Evolutionary conservation across 2,329 filamentous ascomycete species (phyloP).

Genomic region (Chaetomiaceae sp.): DNA sequence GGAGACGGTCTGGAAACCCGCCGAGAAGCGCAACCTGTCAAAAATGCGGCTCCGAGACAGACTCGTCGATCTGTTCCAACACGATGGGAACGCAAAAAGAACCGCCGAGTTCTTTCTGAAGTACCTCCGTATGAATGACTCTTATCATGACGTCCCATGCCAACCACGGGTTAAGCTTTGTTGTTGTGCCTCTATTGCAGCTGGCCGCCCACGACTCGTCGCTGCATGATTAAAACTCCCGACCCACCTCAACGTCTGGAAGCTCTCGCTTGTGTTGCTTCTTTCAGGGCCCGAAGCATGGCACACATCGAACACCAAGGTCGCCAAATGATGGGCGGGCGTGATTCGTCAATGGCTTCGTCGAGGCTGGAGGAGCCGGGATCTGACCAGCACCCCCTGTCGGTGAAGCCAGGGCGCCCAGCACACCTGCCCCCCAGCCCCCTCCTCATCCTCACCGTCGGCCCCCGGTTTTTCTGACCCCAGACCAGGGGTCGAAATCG

Average conservation of each 20-base stretch:
- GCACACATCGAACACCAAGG: neutral
- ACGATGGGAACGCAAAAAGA: no score
- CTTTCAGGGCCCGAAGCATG: neutral
- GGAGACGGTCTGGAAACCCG: no score
- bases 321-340: neutral
- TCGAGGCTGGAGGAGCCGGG: neutral
- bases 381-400: neutral
- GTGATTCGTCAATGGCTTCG: constrained; percentile 11
- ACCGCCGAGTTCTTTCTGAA: no score
- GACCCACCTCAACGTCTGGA: neutral
- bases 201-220: no score
- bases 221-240: neutral
- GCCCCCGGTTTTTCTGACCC: no score
- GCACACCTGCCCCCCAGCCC: neutral
- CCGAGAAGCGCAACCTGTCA: no score
- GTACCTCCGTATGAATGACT: no score
- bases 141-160: no score
- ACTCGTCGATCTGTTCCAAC: no score
- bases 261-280: constrained; percentile 1
- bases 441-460: neutral
- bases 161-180: no score
- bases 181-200: no score
- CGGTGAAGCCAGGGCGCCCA: neutral
- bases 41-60: no score
- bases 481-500: neutral